These are phyloP conservation scores for Malassezia caprae DNA, from an alignment of 1,284 basidiomycete species.

Conservation along the genomic window DNA sequence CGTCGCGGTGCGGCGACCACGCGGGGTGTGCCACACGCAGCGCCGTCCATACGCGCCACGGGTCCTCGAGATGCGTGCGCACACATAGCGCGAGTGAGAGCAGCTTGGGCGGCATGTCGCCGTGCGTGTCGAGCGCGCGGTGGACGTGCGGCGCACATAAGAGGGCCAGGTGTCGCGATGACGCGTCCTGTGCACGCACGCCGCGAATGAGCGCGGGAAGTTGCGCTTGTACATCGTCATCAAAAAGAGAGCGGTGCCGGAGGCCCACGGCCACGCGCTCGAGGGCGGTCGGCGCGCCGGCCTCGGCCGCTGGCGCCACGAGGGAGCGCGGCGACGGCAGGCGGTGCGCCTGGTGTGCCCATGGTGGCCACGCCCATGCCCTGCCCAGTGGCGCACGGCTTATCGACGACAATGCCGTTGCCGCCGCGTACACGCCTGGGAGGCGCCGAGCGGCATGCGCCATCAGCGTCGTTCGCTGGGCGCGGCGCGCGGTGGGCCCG, in stretches of 20 bases:
- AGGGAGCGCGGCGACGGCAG: background rate
- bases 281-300: background rate
- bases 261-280: background rate
- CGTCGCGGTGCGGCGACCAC: conserved; percentile 19
- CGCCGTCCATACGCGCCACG: conserved; percentile 5
- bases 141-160: background rate
- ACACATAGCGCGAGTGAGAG: conserved; percentile 3
- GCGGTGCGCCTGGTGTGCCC: background rate
- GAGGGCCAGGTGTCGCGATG: background rate
- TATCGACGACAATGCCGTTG: background rate
- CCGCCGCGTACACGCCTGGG: background rate
- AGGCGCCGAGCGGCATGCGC: background rate
- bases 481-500: background rate
- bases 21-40: conserved; percentile 17
- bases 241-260: background rate
- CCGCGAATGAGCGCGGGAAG: background rate
- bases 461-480: background rate
- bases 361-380: background rate
- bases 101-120: background rate
- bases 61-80: conserved; percentile 10
- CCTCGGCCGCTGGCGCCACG: background rate
- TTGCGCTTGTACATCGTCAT: background rate
- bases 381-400: background rate
- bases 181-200: background rate
- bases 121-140: background rate